A percentile compares a stretch with the other conserved stretches of the same genome.
Conservation (phyloP, 345 rosid genomes). For the Abelmoschus esculentus region DNA sequence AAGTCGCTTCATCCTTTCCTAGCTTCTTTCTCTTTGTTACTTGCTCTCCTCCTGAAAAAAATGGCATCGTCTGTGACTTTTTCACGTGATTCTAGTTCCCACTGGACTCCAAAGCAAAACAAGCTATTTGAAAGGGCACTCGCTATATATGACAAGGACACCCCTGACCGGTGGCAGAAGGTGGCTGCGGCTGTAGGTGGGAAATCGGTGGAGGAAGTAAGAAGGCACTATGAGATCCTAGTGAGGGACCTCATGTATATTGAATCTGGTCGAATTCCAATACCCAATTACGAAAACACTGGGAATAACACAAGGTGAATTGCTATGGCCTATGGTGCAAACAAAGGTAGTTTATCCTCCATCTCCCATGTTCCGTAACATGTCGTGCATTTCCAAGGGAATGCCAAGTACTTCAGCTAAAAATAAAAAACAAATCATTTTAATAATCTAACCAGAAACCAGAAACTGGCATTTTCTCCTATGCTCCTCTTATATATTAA, state of each 20-base stretch:
- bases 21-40: neutral
- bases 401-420: neutral
- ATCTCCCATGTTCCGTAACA: slow-evolving; percentile 9
- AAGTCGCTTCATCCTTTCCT: neutral
- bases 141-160: slow-evolving; percentile 70
- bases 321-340: slow-evolving; percentile 12
- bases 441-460: slow-evolving; percentile 1
- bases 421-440: neutral
- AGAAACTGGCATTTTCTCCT: neutral
- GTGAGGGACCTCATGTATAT: slow-evolving; percentile 65
- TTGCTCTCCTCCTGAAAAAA: neutral
- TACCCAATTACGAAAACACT: slow-evolving; percentile 49
- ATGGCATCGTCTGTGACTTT: slow-evolving; percentile 43
- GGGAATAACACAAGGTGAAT: slow-evolving; percentile 27
- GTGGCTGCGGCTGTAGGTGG: slow-evolving; percentile 71
- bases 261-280: slow-evolving; percentile 60
- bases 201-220: slow-evolving; percentile 76
- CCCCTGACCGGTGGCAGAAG: slow-evolving; percentile 93
- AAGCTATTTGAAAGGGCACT: slow-evolving; percentile 82
- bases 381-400: slow-evolving; percentile 6
- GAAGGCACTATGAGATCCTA: slow-evolving; percentile 74
- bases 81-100: slow-evolving; percentile 38
- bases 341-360: slow-evolving; percentile 25
- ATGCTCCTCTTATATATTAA: neutral
- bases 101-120: slow-evolving; percentile 75